Percentiles rank a stretch among this genome's conserved stretches.
phyloP scores from a whole-genome alignment of 2,329 filamentous ascomycete species.

The Basipetospora chlamydospora region DNA sequence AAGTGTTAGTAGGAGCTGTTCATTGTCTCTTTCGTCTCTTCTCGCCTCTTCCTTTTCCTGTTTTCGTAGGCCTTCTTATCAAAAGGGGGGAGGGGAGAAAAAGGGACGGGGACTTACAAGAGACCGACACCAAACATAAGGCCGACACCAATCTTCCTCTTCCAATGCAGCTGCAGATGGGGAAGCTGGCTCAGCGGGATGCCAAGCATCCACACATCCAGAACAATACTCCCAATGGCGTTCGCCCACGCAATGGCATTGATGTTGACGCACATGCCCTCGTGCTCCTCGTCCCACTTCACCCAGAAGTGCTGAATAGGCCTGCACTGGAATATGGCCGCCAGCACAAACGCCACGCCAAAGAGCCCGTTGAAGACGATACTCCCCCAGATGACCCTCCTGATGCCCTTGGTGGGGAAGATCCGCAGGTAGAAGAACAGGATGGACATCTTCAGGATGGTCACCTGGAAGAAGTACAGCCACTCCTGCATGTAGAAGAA shows the following conservation, averaged over 20 bases:
- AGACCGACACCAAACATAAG: conserved; percentile 30
- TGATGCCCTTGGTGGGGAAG: conserved; percentile 23
- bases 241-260: conserved; percentile 31
- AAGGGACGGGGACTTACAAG: conserved; percentile 14
- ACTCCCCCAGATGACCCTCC: conserved; percentile 21
- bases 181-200: conserved; percentile 28
- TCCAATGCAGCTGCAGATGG: conserved; percentile 22
- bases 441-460: conserved; percentile 30
- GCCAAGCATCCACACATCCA: conserved; percentile 32
- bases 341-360: conserved; percentile 22
- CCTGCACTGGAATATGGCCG: conserved; percentile 29
- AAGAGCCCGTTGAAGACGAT: conserved; percentile 20
- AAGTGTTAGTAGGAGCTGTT: conserved; percentile 7
- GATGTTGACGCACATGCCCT: conserved; percentile 28
- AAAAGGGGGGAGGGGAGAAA: not conserved
- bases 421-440: conserved; percentile 36
- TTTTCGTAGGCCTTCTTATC: too few relatives aligned
- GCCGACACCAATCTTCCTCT: conserved; percentile 27
- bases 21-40: too few relatives aligned
- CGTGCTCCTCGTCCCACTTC: conserved; percentile 30
- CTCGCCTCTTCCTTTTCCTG: too few relatives aligned
- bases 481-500: conserved; percentile 23
- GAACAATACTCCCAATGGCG: conserved; percentile 29
- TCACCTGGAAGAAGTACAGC: conserved; percentile 27
- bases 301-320: conserved; percentile 35